Conservation (phyloP, 1,284 basidiomycete species). For the Singerocomus inundabilis region DNA sequence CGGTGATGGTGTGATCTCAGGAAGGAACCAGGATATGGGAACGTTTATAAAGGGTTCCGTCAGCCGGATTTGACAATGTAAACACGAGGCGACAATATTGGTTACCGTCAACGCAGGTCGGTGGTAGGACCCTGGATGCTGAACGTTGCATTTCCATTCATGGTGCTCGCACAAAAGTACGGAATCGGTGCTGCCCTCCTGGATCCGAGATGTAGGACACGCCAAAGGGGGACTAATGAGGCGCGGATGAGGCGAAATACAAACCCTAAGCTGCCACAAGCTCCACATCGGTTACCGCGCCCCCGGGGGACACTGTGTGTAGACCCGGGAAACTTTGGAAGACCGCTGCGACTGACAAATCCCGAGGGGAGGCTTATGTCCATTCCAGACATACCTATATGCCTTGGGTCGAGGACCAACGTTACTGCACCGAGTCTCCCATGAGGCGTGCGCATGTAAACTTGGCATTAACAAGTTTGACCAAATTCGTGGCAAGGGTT, state of each 20-base stretch:
- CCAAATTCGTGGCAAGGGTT: constrained; percentile 1
- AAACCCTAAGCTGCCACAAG: constrained; percentile 2
- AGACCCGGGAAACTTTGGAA: background rate
- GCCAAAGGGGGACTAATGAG: background rate
- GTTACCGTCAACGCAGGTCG: constrained; percentile 6
- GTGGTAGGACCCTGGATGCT: constrained; percentile 3
- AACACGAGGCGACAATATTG: constrained; percentile 31
- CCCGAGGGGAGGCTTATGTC: background rate
- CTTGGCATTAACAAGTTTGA: background rate
- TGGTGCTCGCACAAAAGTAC: background rate
- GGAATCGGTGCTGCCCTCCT: constrained; percentile 8
- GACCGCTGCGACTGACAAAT: background rate
- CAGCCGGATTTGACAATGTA: constrained; percentile 13
- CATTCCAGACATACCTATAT: background rate
- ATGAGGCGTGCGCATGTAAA: constrained; percentile 17
- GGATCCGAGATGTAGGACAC: constrained; percentile 14
- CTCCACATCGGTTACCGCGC: background rate
- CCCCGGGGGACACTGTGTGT: background rate
- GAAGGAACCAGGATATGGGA: constrained; percentile 6
- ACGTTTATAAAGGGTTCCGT: constrained; percentile 18
- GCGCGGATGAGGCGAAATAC: background rate
- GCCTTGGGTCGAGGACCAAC: constrained; percentile 2
- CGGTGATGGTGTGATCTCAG: constrained; percentile 15
- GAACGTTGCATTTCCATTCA: constrained; percentile 5
- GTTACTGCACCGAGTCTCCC: background rate